Base-by-base conservation (phyloP, 495 filamentous ascomycete genomes). In the Mytilinidion resinicola region DNA sequence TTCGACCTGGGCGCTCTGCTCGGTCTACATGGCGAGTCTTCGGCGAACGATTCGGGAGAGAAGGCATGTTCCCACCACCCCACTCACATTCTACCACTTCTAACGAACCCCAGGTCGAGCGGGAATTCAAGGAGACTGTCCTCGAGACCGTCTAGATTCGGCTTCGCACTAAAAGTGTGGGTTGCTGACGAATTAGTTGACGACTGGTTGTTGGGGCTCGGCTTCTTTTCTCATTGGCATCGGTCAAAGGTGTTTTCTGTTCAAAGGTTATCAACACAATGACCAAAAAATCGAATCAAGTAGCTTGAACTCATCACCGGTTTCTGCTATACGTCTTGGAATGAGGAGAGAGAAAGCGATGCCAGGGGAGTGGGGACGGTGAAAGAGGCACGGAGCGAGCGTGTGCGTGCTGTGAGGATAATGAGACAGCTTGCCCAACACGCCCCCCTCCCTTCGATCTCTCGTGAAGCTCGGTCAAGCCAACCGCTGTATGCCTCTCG, bases 41-140 rank as follows among this genome's bases (percentile, higher is more conserved):
- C 85, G 67, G 90, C 89, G 66, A 95, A 98, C 74, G 93, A 98
- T 77, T 82, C 88, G 74, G 93, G 93, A 66, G 90, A 96, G 77
- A 97, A 96, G 88, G 74, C 75, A 51, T 50, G 63, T 51, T 7
- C 10, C n/a, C 44, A 15, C 15, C 46, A 8, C 15, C 46, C 9
- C 46, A 25, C 46, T 33, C 33, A 20, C 2, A 12, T 6, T 30
- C 15, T 30, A 49, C 46, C 6, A 11, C 11, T 47, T 14, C 4
- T n/a, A 48, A 51, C 15, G 11, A 25, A 21, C 15, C 11, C 21
- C 51, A 74, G 72, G 89, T 96, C 63, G 92, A 96, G 84, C 82
- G 90, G 65, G 93, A 98, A 79, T 98, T 97, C 87, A 95, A 95
- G 86, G 93, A 98, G 83, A 81, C 78, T 68, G 89, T 96, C 72